Evolutionary conservation across 1,284 basidiomycete species (phyloP).

Genomic region (Somion occarium): DNA sequence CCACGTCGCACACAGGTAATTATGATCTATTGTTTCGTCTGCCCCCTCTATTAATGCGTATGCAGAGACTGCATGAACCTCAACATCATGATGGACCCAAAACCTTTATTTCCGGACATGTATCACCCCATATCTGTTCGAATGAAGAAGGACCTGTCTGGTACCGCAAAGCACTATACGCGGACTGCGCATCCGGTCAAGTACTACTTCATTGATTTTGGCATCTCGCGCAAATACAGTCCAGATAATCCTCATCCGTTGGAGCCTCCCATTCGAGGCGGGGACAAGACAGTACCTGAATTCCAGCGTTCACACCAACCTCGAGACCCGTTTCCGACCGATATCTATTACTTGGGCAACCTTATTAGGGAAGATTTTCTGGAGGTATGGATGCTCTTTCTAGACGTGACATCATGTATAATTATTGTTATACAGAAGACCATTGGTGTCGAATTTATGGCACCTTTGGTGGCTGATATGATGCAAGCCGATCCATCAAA

Average conservation of each 20-base stretch:
- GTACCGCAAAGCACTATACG: conserved; percentile 21
- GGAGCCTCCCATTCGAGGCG: conserved; percentile 13
- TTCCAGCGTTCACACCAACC: conserved; percentile 20
- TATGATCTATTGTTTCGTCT: neutral
- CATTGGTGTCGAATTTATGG: conserved; percentile 10
- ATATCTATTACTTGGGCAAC: conserved; percentile 28
- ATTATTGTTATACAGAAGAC: neutral
- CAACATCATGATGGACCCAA: conserved; percentile 39
- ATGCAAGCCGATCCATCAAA: conserved; percentile 8
- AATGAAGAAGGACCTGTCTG: conserved; percentile 15
- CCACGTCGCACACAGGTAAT: conserved; percentile 14
- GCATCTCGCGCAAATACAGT: conserved; percentile 26
- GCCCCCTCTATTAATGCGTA: conserved; percentile 4
- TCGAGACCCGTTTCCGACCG: conserved; percentile 25
- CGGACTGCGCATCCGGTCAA: conserved; percentile 25
- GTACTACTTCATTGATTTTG: conserved; percentile 35
- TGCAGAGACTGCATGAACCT: conserved; percentile 33
- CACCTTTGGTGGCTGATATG: conserved; percentile 6
- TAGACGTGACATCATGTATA: conserved; percentile 27
- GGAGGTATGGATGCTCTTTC: conserved; percentile 22
- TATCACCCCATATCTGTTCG: conserved; percentile 21
- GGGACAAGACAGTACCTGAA: conserved; percentile 24
- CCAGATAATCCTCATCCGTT: conserved; percentile 5
- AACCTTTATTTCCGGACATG: conserved; percentile 21
- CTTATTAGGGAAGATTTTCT: conserved; percentile 25